Conservation (phyloP, 1,139 yeast genomes). For the Taphrina sp. region DNA sequence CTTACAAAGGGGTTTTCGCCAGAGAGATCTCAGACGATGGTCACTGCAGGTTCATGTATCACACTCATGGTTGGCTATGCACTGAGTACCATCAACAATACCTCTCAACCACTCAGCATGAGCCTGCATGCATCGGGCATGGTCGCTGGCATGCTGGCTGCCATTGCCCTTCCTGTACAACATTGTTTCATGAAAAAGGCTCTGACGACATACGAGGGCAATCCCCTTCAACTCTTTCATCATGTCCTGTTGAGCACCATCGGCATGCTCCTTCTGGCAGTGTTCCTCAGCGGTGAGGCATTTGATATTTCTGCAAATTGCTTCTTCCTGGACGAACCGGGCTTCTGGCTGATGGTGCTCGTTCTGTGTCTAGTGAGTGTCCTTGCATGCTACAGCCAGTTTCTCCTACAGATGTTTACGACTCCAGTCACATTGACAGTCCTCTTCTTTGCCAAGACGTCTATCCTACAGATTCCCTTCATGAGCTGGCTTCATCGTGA, state of each 20-base stretch:
- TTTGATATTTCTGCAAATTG: slow-evolving; percentile 24
- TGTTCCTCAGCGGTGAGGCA: slow-evolving; percentile 16
- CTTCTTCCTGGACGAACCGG: slow-evolving; percentile 22
- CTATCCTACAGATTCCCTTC: slow-evolving; percentile 17
- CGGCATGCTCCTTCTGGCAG: slow-evolving; percentile 1
- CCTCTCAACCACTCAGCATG: not conserved
- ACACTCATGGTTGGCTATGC: slow-evolving; percentile 19
- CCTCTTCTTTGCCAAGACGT: slow-evolving; percentile 17
- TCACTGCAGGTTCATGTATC: slow-evolving; percentile 7
- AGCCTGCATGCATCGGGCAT: slow-evolving; percentile 10
- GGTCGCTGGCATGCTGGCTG: slow-evolving; percentile 11
- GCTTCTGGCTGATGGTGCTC: slow-evolving; percentile 25
- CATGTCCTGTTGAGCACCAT: slow-evolving; percentile 9
- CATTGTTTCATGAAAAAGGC: slow-evolving; percentile 11
- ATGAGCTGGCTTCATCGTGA: slow-evolving; percentile 3
- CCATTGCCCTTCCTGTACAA: slow-evolving; percentile 19
- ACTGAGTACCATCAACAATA: slow-evolving; percentile 5
- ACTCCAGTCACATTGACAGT: slow-evolving; percentile 24
- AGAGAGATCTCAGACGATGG: slow-evolving; percentile 9
- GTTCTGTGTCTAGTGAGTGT: slow-evolving; percentile 7
- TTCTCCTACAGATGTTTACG: slow-evolving; percentile 14
- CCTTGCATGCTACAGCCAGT: slow-evolving; percentile 19
- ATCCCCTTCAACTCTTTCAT: slow-evolving; percentile 16
- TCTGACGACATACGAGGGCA: not conserved
- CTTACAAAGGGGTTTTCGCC: slow-evolving; percentile 16